phyloP scores from a whole-genome alignment of 208 protist species.

The Leishmania tarentolae region DNA sequence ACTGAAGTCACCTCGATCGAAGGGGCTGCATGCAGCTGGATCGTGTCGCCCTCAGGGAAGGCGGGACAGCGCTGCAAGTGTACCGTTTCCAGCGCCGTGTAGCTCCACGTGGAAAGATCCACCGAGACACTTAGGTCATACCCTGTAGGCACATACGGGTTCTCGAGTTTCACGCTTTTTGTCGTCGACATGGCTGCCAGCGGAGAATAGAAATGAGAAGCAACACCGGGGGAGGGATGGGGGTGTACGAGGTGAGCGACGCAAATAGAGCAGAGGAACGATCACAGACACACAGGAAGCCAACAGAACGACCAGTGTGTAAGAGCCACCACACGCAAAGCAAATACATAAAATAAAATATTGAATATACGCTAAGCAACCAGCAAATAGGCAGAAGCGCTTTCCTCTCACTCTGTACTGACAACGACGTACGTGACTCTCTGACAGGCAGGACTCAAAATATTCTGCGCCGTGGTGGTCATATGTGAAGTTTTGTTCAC shows the following conservation, averaged over 20 bases:
- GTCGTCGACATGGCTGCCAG: neutral
- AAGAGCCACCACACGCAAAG: neutral
- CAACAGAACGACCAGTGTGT: neutral
- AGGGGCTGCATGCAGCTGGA: slow-evolving; percentile 72
- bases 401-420: neutral
- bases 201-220: neutral
- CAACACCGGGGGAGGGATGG: neutral
- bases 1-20: slow-evolving; percentile 59
- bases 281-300: neutral
- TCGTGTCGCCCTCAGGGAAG: slow-evolving; percentile 30
- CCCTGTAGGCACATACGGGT: slow-evolving; percentile 70
- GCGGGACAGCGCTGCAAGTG: slow-evolving; percentile 42
- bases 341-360: neutral
- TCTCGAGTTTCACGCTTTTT: slow-evolving; percentile 68
- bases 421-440: neutral
- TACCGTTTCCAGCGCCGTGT: slow-evolving; percentile 68
- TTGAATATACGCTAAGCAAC: neutral
- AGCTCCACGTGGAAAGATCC: slow-evolving; percentile 75
- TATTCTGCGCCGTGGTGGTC: too few species aligned
- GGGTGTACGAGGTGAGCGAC: neutral
- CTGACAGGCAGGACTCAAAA: neutral
- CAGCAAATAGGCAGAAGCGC: too few species aligned
- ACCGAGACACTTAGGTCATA: slow-evolving; percentile 75
- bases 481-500: neutral
- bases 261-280: neutral